Base-by-base conservation (phyloP, 2,329 filamentous ascomycete genomes). In the Aspergillus carbonarius region DNA sequence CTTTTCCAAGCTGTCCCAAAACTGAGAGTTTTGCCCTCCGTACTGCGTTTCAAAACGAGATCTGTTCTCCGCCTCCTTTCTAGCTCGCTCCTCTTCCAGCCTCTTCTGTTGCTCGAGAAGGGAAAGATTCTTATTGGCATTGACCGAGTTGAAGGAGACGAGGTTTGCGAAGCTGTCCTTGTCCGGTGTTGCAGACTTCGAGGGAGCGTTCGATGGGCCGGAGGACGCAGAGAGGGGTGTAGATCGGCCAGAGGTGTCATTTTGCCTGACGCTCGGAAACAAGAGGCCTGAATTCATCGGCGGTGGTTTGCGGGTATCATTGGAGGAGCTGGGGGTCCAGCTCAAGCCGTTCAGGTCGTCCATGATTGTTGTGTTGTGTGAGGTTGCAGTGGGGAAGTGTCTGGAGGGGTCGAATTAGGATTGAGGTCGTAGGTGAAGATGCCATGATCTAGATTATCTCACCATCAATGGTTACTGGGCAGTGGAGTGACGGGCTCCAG, bases 11-110 rank as follows among this genome's bases (percentile, higher is more conserved):
- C 78, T 85, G 70, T 95, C 90, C 87, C 89, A 93, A 71, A 92
- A 91, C 61, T 87, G 85, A 10, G 84, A 83, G 68, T 88, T 80
- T 49, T 76, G 77, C 4, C 72, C 86, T 2, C 91, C 92, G 74
- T 92, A 97, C 60, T 93, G 87, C 30, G 85, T 83, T 64, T 95
- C 91, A 67, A 88, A 84, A 71, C 88, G 85, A 68, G 83, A 88
- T 68, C 83, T 85, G 70, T 85, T 85, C 71, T 93, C 88, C 59
- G 88, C 88, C 60, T 92, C 90, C 72, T 93, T 90, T 72, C 80
- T 85, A 34, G 83, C 81, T 76, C 86, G 91, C 74, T 92, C 88
- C 74, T 96, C 91, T 64, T 90, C 85, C 64, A 96, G 77, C 61
- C 86, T 89, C 68, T 79, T 83, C 72, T 89, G 87, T 54, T 85